Conservation (phyloP, 176 grass and related monocot genomes). For the Lolium perenne region DNA sequence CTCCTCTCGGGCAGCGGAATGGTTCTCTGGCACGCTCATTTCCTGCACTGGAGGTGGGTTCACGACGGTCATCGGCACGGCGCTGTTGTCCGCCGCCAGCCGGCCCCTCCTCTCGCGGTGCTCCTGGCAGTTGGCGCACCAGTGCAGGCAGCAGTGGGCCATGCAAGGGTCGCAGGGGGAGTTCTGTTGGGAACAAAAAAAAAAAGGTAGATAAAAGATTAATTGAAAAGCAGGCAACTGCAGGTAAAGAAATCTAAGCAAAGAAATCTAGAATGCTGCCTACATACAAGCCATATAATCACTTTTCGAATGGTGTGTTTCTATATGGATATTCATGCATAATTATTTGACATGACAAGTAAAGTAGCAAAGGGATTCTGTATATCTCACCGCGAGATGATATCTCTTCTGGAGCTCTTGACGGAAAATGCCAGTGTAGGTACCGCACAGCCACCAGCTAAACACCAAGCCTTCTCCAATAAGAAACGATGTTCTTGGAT, state of each 20-base stretch:
- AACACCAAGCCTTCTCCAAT: constrained; percentile 89
- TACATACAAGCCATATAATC: background rate
- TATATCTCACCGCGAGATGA: constrained; percentile 75
- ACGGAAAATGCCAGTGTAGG: constrained; percentile 84
- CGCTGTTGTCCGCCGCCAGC: constrained; percentile 66
- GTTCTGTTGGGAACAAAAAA: constrained; percentile 57
- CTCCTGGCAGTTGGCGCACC: constrained; percentile 96
- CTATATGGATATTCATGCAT: background rate
- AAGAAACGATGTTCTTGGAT: constrained; percentile 79
- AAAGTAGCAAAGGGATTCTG: constrained; percentile 8
- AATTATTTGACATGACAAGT: background rate
- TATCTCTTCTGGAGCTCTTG: constrained; percentile 95
- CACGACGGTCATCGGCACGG: constrained; percentile 78
- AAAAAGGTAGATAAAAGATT: background rate
- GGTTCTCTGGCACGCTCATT: constrained; percentile 64
- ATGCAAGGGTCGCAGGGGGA: constrained; percentile 87
- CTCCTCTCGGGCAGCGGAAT: background rate
- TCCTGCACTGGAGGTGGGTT: constrained; percentile 83
- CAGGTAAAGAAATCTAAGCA: too few relatives aligned
- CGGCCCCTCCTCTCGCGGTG: constrained; percentile 86
- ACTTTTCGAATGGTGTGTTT: background rate
- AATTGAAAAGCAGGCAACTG: background rate
- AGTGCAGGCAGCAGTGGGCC: constrained; percentile 93
- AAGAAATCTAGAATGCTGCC: background rate
- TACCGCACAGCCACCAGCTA: constrained; percentile 92